Base-by-base conservation (phyloP, 192 early-diverging fungal species). In the Backusella australiensis region DNA sequence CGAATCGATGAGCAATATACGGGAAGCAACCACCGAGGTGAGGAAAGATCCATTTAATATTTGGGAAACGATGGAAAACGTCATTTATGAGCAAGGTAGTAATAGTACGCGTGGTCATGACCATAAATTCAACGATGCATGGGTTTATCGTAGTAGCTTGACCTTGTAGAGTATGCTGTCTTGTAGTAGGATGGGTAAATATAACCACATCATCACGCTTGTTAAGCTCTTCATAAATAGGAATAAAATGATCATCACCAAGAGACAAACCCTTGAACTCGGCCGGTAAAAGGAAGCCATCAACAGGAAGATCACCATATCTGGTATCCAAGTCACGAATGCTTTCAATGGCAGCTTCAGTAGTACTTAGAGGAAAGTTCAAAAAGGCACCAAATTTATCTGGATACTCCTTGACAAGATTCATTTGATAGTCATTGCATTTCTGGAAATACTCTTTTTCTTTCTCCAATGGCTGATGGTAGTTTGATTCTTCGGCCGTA, bases 261-360 rank as follows among this genome's bases (percentile, higher is more conserved):
- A 63, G 23, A 3, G 2, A 63, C 2, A 63, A 4, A 26, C 56
- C 56, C n/a, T 63, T 63, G 23, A 63, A 63, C 11, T 63, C 56
- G 3, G 56, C 56, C 26, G 56, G 56, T 29, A 63, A 12, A 63
- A 63, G 56, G 26, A 63, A 63, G 4, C 56, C 56, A 63, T 63
- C 56, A 3, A 63, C n/a, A 26, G 56, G 56, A 29, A 63, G 56
- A 63, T 63, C 56, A 63, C 56, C 56, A 63, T 63, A 63, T 63
- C 26, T 63, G 4, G 56, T 63, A 29, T 63, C 21, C 2, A 63
- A 11, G 12, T 26, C 56, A 12, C 23, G 7, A 14, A 63, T 63
- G 8, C 56, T 63, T 29, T 49, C 46, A 49, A 49, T 49, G 4
- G 46, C 49, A 53, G n/a, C 49, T 53, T 53, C 49, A 53, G 49